These are phyloP conservation scores for Penicillium manginii DNA, from an alignment of 495 filamentous ascomycete genomes.

Conservation along the genomic window DNA sequence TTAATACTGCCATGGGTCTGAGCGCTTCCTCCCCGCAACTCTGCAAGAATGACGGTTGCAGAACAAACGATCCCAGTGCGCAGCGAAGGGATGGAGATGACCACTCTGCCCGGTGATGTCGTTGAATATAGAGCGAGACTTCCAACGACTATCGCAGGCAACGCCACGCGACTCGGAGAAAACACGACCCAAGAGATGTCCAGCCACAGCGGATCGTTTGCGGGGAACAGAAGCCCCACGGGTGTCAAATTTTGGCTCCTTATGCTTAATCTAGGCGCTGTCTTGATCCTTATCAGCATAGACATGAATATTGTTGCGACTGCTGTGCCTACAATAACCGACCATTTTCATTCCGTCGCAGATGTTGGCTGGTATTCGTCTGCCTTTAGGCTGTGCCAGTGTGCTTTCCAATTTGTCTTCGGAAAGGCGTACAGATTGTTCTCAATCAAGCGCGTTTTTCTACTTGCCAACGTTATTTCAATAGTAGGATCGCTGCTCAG, in stretches of 20 bases:
- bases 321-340: conserved; percentile 51
- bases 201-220: background rate
- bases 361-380: conserved; percentile 60
- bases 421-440: conserved; percentile 47
- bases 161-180: background rate
- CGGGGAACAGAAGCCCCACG: background rate
- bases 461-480: conserved; percentile 24
- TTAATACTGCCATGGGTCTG: too few species aligned
- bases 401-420: conserved; percentile 60
- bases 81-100: too few species aligned
- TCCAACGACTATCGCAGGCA: background rate
- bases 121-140: too few species aligned
- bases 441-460: conserved; percentile 29
- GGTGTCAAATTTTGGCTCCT: conserved; percentile 1
- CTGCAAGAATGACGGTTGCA: too few species aligned
- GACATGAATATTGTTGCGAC: conserved; percentile 49
- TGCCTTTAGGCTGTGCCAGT: conserved; percentile 57
- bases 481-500: conserved; percentile 12
- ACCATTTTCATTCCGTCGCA: conserved; percentile 47
- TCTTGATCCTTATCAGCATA: conserved; percentile 10
- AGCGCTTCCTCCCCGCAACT: too few species aligned
- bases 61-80: too few species aligned
- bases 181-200: background rate
- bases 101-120: too few species aligned
- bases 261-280: background rate